These are phyloP conservation scores for Skeletonema tropicum DNA, from an alignment of 108 stramenopile species.

Conservation along the genomic window DNA sequence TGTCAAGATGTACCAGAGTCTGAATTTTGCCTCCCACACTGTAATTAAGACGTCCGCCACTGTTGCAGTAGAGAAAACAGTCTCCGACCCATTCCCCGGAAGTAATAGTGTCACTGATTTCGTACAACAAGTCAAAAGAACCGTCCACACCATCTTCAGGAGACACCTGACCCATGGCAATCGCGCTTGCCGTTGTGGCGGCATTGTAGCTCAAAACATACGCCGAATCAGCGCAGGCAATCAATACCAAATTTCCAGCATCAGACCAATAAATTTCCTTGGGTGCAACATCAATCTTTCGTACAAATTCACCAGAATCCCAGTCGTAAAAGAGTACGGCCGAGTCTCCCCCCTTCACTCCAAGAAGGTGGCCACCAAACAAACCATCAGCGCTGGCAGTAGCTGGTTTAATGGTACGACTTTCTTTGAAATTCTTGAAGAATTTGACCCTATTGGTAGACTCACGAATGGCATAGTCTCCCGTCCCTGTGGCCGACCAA, in stretches of 20 bases:
- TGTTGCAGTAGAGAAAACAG: slow-evolving; percentile 98
- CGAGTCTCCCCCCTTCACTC: slow-evolving; percentile 92
- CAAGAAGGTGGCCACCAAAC: slow-evolving; percentile 94
- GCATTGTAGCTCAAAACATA: slow-evolving; percentile 92
- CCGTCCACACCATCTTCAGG: slow-evolving; percentile 96
- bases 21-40: slow-evolving; percentile 98
- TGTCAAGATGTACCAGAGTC: slow-evolving; percentile 95
- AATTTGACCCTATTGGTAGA: slow-evolving; percentile 90
- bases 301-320: slow-evolving; percentile 93
- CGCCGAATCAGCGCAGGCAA: slow-evolving; percentile 91
- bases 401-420: slow-evolving; percentile 82
- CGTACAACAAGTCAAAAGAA: slow-evolving; percentile 93
- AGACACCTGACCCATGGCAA: slow-evolving; percentile 84
- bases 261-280: slow-evolving; percentile 98
- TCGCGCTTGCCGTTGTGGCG: slow-evolving; percentile 78
- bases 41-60: slow-evolving; percentile 92
- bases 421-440: slow-evolving; percentile 96
- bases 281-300: slow-evolving; percentile 94
- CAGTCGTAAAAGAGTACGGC: slow-evolving; percentile 97
- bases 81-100: slow-evolving; percentile 99
- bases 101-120: slow-evolving; percentile 90
- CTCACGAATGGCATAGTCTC: slow-evolving; percentile 98
- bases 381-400: slow-evolving; percentile 93
- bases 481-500: slow-evolving; percentile 95
- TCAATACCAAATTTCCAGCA: slow-evolving; percentile 89